phyloP scores from a whole-genome alignment of 139 green algal species.

The Limnomonas spitsbergensis region DNA sequence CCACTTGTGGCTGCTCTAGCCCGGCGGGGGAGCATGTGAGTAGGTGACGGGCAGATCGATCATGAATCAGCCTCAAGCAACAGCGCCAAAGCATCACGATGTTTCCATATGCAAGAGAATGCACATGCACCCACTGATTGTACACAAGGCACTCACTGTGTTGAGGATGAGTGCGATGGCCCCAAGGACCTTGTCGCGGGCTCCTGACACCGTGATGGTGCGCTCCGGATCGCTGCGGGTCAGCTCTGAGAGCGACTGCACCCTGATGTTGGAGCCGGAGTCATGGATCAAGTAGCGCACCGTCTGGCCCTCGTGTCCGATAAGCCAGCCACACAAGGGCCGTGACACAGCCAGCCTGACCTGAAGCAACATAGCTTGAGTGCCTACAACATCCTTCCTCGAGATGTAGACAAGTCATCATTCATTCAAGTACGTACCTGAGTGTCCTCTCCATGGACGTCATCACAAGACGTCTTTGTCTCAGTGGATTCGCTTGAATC shows the following conservation, averaged over 20 bases:
- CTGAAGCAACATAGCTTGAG: slow-evolving; percentile 25
- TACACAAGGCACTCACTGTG: too few relatives aligned
- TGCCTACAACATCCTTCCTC: too few relatives aligned
- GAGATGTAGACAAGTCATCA: too few relatives aligned
- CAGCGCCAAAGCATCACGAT: too few relatives aligned
- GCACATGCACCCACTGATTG: background rate
- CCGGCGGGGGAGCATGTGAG: background rate
- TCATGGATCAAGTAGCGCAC: slow-evolving; percentile 63
- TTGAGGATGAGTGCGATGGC: slow-evolving; percentile 58
- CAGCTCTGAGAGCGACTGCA: slow-evolving; percentile 54
- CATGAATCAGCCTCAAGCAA: background rate
- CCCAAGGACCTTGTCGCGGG: slow-evolving; percentile 49
- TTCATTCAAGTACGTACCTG: too few relatives aligned
- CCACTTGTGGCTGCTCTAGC: too few relatives aligned
- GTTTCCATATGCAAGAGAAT: too few relatives aligned
- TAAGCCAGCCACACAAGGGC: slow-evolving; percentile 56
- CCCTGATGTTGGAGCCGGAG: slow-evolving; percentile 52
- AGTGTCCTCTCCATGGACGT: too few relatives aligned
- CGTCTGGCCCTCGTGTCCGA: slow-evolving; percentile 59
- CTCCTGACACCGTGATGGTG: slow-evolving; percentile 44
- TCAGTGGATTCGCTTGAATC: slow-evolving; percentile 8
- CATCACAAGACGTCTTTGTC: too few relatives aligned
- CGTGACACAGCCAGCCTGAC: slow-evolving; percentile 60
- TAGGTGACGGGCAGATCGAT: too few relatives aligned
- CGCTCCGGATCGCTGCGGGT: slow-evolving; percentile 53